Percentiles rank a stretch among this genome's conserved stretches.
phyloP scores from a whole-genome alignment of 1,284 basidiomycete species.

The Heliocybe sulcata region DNA sequence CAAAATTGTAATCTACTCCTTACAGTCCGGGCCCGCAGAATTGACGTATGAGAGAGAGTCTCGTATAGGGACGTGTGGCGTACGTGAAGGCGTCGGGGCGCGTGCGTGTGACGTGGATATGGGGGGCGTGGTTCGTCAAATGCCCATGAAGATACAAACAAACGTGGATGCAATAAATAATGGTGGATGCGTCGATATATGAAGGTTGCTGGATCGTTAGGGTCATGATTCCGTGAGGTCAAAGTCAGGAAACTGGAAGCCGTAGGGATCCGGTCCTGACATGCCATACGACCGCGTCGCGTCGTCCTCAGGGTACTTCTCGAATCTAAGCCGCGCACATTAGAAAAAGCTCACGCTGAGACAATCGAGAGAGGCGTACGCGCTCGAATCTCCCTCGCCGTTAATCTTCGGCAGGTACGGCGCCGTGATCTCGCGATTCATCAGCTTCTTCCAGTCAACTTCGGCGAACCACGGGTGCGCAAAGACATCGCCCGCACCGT shows the following conservation, averaged over 20 bases:
- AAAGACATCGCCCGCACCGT: slow-evolving; percentile 94
- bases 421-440: slow-evolving; percentile 86
- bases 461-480: slow-evolving; percentile 96
- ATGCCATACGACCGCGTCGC: slow-evolving; percentile 51
- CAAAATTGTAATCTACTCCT: too few relatives aligned
- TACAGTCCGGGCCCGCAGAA: too few relatives aligned
- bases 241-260: slow-evolving; percentile 57
- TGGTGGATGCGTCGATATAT: background rate
- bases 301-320: slow-evolving; percentile 70
- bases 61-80: too few relatives aligned
- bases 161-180: background rate
- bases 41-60: too few relatives aligned
- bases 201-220: background rate
- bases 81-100: too few relatives aligned
- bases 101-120: too few relatives aligned
- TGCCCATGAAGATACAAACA: background rate
- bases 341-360: background rate
- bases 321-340: slow-evolving; percentile 41
- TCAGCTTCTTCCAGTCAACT: slow-evolving; percentile 90
- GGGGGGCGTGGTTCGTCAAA: too few relatives aligned
- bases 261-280: slow-evolving; percentile 46
- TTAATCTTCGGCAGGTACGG: slow-evolving; percentile 88
- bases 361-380: slow-evolving; percentile 45
- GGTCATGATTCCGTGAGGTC: slow-evolving; percentile 39
- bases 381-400: slow-evolving; percentile 86